These are phyloP conservation scores for Fusarium duplospermum DNA, from an alignment of 2,329 filamentous ascomycete species.

Conservation along the genomic window DNA sequence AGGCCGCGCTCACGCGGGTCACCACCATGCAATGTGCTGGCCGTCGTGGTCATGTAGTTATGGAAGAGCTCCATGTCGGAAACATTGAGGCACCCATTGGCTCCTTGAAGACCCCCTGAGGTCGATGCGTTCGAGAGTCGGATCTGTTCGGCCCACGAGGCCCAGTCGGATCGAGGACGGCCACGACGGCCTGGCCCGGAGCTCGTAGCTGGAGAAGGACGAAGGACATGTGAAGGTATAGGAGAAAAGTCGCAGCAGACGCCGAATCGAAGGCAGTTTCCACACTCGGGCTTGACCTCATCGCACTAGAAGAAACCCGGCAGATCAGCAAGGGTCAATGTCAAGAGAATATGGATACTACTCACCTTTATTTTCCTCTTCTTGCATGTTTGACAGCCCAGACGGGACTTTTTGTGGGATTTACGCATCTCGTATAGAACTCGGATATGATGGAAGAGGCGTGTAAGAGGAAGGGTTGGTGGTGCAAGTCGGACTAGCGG, in stretches of 20 bases:
- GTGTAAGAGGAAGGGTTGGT: neutral
- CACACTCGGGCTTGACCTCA: constrained; percentile 7
- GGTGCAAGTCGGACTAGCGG: neutral
- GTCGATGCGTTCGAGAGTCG: neutral
- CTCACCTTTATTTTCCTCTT: constrained; percentile 3
- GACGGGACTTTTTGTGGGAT: constrained; percentile 5
- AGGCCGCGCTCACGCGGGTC: neutral
- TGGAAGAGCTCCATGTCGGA: neutral
- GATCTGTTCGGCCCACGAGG: constrained; percentile 6
- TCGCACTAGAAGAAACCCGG: neutral
- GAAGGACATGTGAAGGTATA: neutral
- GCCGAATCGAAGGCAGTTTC: constrained; percentile 9
- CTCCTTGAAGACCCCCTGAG: neutral
- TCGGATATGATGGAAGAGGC: neutral
- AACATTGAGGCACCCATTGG: neutral
- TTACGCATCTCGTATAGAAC: neutral
- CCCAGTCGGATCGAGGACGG: constrained; percentile 10
- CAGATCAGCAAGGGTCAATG: neutral
- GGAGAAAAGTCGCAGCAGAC: constrained; percentile 13
- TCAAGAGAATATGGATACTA: neutral
- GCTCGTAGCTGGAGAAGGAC: neutral
- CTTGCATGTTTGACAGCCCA: constrained; percentile 9
- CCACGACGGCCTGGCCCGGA: neutral
- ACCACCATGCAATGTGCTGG: neutral
- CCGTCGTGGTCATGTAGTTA: neutral